Percentiles rank a stretch among this genome's conserved stretches.
phyloP scores from a whole-genome alignment of 805 yeast genomes.

The Pichia exigua region DNA sequence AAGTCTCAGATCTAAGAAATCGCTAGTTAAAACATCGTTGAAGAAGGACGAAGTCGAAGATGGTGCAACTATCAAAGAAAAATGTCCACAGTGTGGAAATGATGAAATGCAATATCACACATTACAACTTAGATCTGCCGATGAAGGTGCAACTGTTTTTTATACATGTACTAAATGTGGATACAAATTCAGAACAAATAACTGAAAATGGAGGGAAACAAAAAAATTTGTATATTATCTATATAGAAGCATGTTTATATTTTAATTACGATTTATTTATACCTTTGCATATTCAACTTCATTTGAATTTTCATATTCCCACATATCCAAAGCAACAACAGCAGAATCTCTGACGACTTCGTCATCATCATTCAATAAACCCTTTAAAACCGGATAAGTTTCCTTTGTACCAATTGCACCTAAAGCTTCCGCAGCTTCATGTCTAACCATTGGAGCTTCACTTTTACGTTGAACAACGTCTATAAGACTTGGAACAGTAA shows the following conservation, averaged over 20 bases:
- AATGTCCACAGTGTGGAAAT: conserved; percentile 97
- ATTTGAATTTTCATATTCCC: conserved; percentile 83
- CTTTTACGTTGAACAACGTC: conserved; percentile 66
- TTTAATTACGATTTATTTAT: background rate
- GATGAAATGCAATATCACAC: conserved; percentile 99
- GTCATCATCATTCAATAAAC: conserved; percentile 73
- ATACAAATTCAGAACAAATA: conserved; percentile 89
- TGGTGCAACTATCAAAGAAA: conserved; percentile 95
- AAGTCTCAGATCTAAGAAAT: conserved; percentile 64
- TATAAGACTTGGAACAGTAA: conserved; percentile 78
- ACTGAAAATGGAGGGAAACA: conserved; percentile 31
- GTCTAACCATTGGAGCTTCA: conserved; percentile 99
- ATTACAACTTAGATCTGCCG: conserved; percentile 92
- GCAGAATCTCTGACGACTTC: conserved; percentile 95
- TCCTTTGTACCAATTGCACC: conserved; percentile 97
- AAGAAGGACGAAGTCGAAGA: conserved; percentile 75
- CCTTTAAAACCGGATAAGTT: conserved; percentile 78
- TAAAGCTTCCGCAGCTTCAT: conserved; percentile 98
- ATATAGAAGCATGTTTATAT: background rate
- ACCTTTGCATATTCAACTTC: conserved; percentile 66
- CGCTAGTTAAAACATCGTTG: conserved; percentile 83
- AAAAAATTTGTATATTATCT: background rate
- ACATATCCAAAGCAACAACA: conserved; percentile 95
- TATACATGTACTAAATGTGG: conserved; percentile 94
- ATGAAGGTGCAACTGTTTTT: conserved; percentile 99